These are phyloP conservation scores for Mortierella antarctica DNA, from an alignment of 192 early-diverging fungal genomes.

Conservation along the genomic window DNA sequence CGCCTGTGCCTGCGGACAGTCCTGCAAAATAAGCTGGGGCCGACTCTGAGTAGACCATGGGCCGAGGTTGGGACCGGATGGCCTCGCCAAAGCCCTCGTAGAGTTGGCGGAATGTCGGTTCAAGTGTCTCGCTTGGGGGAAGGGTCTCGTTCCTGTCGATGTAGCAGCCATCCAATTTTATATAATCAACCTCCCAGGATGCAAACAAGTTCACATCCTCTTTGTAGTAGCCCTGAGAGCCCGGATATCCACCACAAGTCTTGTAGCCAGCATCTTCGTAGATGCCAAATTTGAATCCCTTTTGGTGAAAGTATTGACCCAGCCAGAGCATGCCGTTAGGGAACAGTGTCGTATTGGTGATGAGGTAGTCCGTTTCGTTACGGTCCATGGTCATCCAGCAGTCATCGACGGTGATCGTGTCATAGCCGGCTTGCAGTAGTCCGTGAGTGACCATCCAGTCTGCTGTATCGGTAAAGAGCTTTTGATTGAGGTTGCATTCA, in stretches of 20 bases:
- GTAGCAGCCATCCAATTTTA: conserved; percentile 72
- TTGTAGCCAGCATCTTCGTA: conserved; percentile 55
- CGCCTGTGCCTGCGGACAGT: conserved; percentile 39
- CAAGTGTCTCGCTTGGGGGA: conserved; percentile 43
- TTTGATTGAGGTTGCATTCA: conserved; percentile 62
- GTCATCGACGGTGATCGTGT: conserved; percentile 68
- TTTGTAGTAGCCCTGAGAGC: conserved; percentile 57
- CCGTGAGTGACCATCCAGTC: conserved; percentile 57
- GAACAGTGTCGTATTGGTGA: conserved; percentile 56
- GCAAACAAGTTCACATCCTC: conserved; percentile 63
- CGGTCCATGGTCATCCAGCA: conserved; percentile 64
- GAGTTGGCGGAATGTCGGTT: conserved; percentile 39
- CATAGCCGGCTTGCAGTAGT: conserved; percentile 60
- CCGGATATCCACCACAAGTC: conserved; percentile 65
- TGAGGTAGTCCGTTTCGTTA: conserved; percentile 37
- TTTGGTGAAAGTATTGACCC: conserved; percentile 63
- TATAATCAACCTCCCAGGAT: conserved; percentile 68
- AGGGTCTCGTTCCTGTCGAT: conserved; percentile 48
- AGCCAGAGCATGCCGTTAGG: conserved; percentile 64
- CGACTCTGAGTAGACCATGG: conserved; percentile 53
- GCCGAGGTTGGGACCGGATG: conserved; percentile 27
- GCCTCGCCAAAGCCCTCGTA: conserved; percentile 26
- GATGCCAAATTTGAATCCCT: conserved; percentile 57
- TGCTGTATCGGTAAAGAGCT: conserved; percentile 60
- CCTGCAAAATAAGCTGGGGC: conserved; percentile 55